phyloP scores from a whole-genome alignment of 192 early-diverging fungal genomes.

The Allomyces macrogynus region DNA sequence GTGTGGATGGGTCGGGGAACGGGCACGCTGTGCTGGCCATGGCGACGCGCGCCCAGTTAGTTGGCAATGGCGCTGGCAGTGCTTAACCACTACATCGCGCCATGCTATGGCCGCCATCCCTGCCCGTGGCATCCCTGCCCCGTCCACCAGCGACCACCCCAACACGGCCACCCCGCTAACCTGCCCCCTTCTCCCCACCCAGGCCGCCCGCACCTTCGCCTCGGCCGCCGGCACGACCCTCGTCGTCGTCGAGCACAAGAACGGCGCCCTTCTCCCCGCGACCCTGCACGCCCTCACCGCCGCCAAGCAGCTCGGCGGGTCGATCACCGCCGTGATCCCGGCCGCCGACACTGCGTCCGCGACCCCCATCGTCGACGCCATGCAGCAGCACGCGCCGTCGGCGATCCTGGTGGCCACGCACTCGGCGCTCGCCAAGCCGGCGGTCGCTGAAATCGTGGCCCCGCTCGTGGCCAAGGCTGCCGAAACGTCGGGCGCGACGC shows the following conservation, averaged over 20 bases:
- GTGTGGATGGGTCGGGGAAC: too few species aligned
- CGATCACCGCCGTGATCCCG: slow-evolving; percentile 74
- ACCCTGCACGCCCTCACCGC: slow-evolving; percentile 78
- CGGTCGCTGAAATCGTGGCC: slow-evolving; percentile 60
- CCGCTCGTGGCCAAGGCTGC: slow-evolving; percentile 42
- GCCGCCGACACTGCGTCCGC: slow-evolving; percentile 44
- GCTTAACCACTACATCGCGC: too few species aligned
- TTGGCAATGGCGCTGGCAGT: too few species aligned
- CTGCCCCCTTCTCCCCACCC: too few species aligned
- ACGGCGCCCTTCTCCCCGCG: slow-evolving; percentile 40
- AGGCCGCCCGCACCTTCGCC: too few species aligned
- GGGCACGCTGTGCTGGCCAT: too few species aligned
- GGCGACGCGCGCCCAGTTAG: too few species aligned
- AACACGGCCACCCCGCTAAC: too few species aligned
- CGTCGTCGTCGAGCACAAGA: slow-evolving; percentile 76
- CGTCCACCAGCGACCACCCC: too few species aligned
- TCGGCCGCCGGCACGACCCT: slow-evolving; percentile 41
- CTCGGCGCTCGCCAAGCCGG: slow-evolving; percentile 42
- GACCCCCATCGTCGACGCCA: slow-evolving; percentile 33
- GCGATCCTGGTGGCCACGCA: slow-evolving; percentile 73
- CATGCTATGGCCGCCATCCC: too few species aligned
- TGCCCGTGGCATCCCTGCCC: too few species aligned
- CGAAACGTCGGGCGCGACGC: slow-evolving; percentile 49
- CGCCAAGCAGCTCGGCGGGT: slow-evolving; percentile 55
- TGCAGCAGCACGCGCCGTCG: slow-evolving; percentile 41